phyloP scores from a whole-genome alignment of 805 yeast genomes.

The Kazachstania africana region DNA sequence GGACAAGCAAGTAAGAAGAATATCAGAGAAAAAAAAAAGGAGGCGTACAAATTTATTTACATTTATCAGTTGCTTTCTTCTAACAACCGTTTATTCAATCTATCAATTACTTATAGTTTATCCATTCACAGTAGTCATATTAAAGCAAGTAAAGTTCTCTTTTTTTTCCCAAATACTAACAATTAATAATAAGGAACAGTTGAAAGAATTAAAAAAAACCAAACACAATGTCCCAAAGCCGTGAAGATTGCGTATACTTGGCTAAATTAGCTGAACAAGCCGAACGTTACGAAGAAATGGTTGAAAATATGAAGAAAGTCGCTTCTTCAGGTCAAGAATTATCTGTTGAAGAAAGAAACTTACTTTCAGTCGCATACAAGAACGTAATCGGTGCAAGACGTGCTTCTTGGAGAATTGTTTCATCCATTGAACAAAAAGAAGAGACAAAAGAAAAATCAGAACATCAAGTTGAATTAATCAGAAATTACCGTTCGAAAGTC shows the following conservation, averaged over 20 bases:
- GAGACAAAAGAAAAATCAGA: constrained; percentile 81
- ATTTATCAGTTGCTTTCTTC: too few species aligned
- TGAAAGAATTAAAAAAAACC: too few species aligned
- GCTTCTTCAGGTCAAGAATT: constrained; percentile 90
- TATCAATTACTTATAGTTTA: too few species aligned
- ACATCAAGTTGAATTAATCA: constrained; percentile 73
- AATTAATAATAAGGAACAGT: too few species aligned
- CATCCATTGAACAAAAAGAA: constrained; percentile 93
- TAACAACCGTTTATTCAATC: not conserved
- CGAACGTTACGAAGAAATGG: constrained; percentile 98
- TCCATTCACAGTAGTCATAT: too few species aligned
- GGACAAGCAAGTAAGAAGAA: too few species aligned
- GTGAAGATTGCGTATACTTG: constrained; percentile 95
- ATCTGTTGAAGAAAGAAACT: constrained; percentile 92
- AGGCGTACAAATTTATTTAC: too few species aligned
- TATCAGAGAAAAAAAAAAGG: too few species aligned
- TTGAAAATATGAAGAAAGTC: constrained; percentile 91
- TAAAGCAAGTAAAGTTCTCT: too few species aligned
- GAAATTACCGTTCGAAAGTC: constrained; percentile 85
- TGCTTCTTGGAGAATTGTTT: constrained; percentile 96
- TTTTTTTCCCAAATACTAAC: too few species aligned
- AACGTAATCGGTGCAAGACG: constrained; percentile 97
- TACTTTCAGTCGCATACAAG: constrained; percentile 90
- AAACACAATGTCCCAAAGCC: constrained; percentile 56
- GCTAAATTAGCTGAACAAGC: constrained; percentile 98